These are phyloP conservation scores for Trichoderma koningiopsis DNA, from an alignment of 2,329 filamentous ascomycete species.

Conservation along the genomic window DNA sequence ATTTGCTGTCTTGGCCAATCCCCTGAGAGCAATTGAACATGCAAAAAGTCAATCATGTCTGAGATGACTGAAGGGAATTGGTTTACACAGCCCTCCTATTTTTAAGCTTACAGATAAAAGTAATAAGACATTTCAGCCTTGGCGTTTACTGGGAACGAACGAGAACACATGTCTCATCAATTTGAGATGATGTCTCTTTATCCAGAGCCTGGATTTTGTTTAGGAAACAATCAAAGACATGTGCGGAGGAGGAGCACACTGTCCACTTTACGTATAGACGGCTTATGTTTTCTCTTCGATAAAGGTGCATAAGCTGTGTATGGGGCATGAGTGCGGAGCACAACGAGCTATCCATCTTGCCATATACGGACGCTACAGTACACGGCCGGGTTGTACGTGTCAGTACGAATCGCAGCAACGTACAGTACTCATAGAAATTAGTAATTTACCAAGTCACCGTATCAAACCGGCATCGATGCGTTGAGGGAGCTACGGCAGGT, in stretches of 20 bases:
- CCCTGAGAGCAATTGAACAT: constrained; percentile 9
- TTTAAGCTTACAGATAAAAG: constrained; percentile 15
- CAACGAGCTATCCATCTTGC: background rate
- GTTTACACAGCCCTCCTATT: background rate
- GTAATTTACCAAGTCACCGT: background rate
- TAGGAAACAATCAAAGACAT: background rate
- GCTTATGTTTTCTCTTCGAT: background rate
- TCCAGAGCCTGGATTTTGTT: background rate
- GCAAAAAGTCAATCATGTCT: background rate
- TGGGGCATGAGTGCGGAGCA: background rate
- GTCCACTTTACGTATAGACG: background rate
- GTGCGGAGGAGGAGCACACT: background rate
- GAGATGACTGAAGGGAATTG: background rate
- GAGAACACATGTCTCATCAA: background rate
- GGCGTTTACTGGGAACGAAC: background rate
- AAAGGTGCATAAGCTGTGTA: constrained; percentile 2
- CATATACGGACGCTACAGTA: background rate
- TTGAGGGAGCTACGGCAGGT: background rate
- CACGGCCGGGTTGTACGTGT: constrained; percentile 5
- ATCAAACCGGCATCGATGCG: constrained; percentile 16
- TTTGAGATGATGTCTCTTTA: background rate
- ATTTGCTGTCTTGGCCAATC: constrained; percentile 4
- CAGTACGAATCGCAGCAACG: background rate
- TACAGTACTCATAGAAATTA: background rate
- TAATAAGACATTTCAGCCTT: background rate